Base-by-base conservation (phyloP, 2,329 filamentous ascomycete species). In the Corynespora cassiicola region DNA sequence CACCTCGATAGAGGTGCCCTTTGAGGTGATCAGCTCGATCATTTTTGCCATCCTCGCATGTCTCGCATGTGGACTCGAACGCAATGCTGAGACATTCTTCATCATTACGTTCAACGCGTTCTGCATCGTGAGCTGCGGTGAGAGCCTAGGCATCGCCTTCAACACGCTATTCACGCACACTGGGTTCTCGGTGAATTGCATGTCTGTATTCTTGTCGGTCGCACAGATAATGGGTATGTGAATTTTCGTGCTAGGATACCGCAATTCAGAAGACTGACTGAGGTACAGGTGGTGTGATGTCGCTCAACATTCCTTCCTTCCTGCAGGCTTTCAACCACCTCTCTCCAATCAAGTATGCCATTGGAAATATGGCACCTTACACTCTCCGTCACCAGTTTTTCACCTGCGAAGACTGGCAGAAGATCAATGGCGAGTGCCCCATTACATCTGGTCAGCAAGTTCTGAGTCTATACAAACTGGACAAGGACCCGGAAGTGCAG, bases 71-170 rank as follows among this genome's bases (percentile, higher is more conserved):
- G 85, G 84, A 0, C 72, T 90, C 8, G 77, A 84, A 5, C 76
- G 80, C 20, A 85, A 82, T 0, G 76, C 71, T 0, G 70, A 76
- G 43, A 81, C 88, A 63, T 87, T 85, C 63, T 87, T 89, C 52
- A 77, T 86, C 26, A 75, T 78, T 34, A 75, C 81, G 2, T 88
- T 86, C 66, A 81, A 85, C 50, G 83, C 82, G 47, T 89, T 90
- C 57, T 86, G 82, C 50, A 80, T 90, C 37, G 84, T 88, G 11
- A 85, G 75, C 36, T 89, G 85, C 55, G 87, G 87, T 17, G 87
- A 90, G 71, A 86, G 82, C 36, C 58, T 90, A 1, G 87, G 87
- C 1, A 90, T 91, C 58, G 82, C 89, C 70, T 90, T 90, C 73
- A 89, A 89, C 69, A 90, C 86, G 0, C 69, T 90, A 7, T 87